phyloP scores from a whole-genome alignment of 108 stramenopile genomes.

The Pseudonitzschia pungens region DNA sequence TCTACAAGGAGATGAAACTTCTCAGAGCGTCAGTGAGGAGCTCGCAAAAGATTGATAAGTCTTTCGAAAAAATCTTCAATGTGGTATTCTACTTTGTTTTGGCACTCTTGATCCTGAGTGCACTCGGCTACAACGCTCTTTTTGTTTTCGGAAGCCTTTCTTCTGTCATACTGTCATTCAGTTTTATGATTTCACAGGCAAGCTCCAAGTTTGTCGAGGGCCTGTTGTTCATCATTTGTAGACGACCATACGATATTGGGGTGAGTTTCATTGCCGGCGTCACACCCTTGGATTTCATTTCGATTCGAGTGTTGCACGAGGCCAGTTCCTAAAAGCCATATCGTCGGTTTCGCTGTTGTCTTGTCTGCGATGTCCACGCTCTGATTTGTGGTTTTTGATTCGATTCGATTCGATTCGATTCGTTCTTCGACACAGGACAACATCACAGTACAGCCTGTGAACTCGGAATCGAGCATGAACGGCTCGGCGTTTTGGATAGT shows the following conservation, averaged over 20 bases:
- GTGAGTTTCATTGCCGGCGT: constrained; percentile 29
- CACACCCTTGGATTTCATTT: background rate
- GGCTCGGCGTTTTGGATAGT: constrained; percentile 68
- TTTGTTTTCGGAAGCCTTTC: constrained; percentile 37
- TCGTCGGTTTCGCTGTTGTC: background rate
- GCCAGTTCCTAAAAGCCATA: background rate
- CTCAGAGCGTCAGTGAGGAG: constrained; percentile 64
- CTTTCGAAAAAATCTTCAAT: constrained; percentile 63
- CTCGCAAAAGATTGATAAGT: constrained; percentile 62
- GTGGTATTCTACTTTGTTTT: constrained; percentile 48
- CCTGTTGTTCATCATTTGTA: constrained; percentile 53
- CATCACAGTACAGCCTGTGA: constrained; percentile 31
- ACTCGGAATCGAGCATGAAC: constrained; percentile 36
- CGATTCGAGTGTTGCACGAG: background rate
- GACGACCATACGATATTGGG: constrained; percentile 69
- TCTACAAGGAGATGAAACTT: constrained; percentile 68
- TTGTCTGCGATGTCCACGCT: background rate
- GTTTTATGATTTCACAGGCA: constrained; percentile 64
- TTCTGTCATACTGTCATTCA: constrained; percentile 52
- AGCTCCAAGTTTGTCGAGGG: constrained; percentile 51
- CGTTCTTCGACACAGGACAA: too few relatives aligned
- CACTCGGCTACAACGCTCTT: constrained; percentile 19
- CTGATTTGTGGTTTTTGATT: too few relatives aligned
- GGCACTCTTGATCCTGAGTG: constrained; percentile 33
- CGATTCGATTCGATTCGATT: too few relatives aligned